Evolutionary conservation across 2,329 filamentous ascomycete species (phyloP).

Genomic region (Hymenoscyphus salicellus): DNA sequence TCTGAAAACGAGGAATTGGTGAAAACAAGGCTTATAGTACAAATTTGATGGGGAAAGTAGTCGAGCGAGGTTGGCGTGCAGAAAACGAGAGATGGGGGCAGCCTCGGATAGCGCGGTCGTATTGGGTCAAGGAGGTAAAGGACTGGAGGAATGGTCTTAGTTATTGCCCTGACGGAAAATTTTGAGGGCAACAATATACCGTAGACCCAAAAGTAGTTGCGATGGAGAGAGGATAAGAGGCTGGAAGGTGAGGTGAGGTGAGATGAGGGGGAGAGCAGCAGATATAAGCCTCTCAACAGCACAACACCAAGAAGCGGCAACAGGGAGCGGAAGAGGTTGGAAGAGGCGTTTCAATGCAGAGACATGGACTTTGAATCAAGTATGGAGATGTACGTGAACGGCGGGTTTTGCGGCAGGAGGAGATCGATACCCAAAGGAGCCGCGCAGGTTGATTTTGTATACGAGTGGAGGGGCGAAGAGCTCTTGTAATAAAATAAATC

Average conservation of each 20-base stretch:
- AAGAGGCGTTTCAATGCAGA: background rate
- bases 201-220: background rate
- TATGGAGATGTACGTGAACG: background rate
- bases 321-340: background rate
- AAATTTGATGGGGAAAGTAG: background rate
- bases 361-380: background rate
- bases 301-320: no score
- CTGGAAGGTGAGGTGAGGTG: no score
- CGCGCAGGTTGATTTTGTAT: no score
- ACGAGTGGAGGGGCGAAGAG: background rate
- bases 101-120: no score
- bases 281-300: no score
- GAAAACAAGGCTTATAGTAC: background rate
- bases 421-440: background rate
- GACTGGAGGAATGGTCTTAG: background rate
- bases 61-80: background rate
- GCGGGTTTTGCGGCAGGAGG: background rate
- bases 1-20: background rate
- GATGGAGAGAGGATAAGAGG: background rate
- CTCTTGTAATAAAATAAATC: no score
- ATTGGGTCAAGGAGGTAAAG: no score
- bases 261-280: no score
- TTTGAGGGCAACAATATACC: background rate
- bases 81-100: no score
- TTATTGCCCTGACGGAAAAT: background rate